Evolutionary conservation across 768 basidiomycete genomes (phyloP).

Genomic region (Podaxis sp.): DNA sequence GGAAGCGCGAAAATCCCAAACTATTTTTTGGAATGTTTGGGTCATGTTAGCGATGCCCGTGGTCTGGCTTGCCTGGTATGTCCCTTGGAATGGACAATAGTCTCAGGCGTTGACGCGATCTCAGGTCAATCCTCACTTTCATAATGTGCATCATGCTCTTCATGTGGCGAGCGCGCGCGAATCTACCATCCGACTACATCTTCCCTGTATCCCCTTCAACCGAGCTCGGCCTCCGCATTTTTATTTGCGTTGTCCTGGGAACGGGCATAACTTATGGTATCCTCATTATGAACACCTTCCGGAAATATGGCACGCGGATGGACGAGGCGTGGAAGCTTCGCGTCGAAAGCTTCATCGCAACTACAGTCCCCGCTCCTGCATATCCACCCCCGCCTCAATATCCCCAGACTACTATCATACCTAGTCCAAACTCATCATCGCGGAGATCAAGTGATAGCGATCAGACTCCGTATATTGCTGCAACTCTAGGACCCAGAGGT

Average conservation of each 20-base stretch:
- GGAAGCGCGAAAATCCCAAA: constrained; percentile 45
- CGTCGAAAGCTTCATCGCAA: constrained; percentile 18
- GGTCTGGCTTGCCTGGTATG: constrained; percentile 59
- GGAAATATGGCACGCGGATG: constrained; percentile 43
- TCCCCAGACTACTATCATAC: neutral
- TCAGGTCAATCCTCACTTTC: constrained; percentile 23
- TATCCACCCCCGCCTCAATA: neutral
- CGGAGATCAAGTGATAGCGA: neutral
- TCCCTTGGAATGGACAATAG: neutral
- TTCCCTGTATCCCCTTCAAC: constrained; percentile 48
- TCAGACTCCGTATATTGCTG: neutral
- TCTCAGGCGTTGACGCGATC: neutral
- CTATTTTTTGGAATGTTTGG: constrained; percentile 60
- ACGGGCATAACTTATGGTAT: constrained; percentile 54
- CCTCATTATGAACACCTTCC: constrained; percentile 51
- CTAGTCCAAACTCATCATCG: neutral
- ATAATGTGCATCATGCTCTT: constrained; percentile 55
- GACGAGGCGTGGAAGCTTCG: constrained; percentile 27
- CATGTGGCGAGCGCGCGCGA: constrained; percentile 60
- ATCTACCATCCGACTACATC: constrained; percentile 43
- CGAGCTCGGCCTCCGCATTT: constrained; percentile 50
- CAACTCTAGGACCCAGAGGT: neutral
- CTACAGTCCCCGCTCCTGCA: neutral
- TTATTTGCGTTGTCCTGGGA: constrained; percentile 46
- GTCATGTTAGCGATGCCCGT: constrained; percentile 61